Percentiles rank a stretch among this genome's conserved stretches.
phyloP scores from a whole-genome alignment of 768 basidiomycete genomes.

The Tricholoma bakamatsutake region DNA sequence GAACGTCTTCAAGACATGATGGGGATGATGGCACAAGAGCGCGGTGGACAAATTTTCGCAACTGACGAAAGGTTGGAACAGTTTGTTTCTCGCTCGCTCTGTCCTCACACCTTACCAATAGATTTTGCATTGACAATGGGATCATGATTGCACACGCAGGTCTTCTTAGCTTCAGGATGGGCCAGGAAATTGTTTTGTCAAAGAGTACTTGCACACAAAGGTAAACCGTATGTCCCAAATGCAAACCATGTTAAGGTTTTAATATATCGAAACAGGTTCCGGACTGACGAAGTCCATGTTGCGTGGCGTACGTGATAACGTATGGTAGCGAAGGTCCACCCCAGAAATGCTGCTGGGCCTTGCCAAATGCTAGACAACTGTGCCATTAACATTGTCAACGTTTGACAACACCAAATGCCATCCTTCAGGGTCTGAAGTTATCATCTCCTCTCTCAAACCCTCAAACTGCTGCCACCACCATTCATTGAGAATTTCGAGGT shows the following conservation, averaged over 20 bases:
- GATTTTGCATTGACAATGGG: constrained; percentile 98
- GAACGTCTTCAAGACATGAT: constrained; percentile 96
- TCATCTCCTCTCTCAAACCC: constrained; percentile 37
- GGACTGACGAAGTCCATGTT: constrained; percentile 92
- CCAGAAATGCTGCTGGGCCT: not conserved
- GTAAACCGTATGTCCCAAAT: constrained; percentile 32
- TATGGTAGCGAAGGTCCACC: constrained; percentile 1
- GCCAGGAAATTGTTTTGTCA: constrained; percentile 65
- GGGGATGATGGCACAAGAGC: constrained; percentile 92
- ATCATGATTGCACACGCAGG: constrained; percentile 99
- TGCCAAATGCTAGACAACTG: not conserved
- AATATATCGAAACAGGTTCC: constrained; percentile 50
- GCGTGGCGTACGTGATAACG: constrained; percentile 67
- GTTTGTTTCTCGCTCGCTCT: not conserved
- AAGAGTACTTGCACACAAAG: constrained; percentile 92
- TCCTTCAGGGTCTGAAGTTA: constrained; percentile 35
- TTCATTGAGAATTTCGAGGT: constrained; percentile 48
- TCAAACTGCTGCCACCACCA: constrained; percentile 85
- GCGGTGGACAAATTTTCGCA: constrained; percentile 85
- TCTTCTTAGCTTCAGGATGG: constrained; percentile 88
- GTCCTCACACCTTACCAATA: constrained; percentile 22
- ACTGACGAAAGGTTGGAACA: constrained; percentile 82
- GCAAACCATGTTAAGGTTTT: not conserved
- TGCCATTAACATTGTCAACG: constrained; percentile 35
- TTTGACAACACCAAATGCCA: constrained; percentile 47